phyloP scores from a whole-genome alignment of 2,329 filamentous ascomycete species.

The Leptographium lundbergii region DNA sequence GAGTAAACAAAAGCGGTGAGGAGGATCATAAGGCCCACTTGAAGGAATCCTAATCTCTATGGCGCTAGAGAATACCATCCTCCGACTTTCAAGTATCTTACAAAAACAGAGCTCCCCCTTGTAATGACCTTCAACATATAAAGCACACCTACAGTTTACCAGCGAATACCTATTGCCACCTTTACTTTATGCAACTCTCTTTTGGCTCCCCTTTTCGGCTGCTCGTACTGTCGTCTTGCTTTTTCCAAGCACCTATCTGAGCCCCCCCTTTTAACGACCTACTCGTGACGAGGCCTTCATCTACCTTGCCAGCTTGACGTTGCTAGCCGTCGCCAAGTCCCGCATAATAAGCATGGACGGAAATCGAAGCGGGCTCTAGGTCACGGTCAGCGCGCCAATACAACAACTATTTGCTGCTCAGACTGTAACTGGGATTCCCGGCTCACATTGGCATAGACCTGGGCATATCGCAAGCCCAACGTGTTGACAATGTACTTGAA shows the following conservation, averaged over 20 bases:
- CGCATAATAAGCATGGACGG: slow-evolving; percentile 49
- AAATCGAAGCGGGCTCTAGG: slow-evolving; percentile 41
- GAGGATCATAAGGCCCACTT: too few species aligned
- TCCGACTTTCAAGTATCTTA: too few species aligned
- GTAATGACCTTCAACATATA: too few species aligned
- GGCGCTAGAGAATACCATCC: too few species aligned
- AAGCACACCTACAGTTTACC: too few species aligned
- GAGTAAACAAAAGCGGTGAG: too few species aligned
- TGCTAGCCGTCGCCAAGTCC: slow-evolving; percentile 18
- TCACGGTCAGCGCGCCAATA: neutral
- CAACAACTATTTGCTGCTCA: neutral
- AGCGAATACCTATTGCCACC: too few species aligned
- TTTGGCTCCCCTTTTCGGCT: slow-evolving; percentile 26
- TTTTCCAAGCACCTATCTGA: slow-evolving; percentile 15
- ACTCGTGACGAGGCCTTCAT: too few species aligned
- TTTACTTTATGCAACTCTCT: too few species aligned
- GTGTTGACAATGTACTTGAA: slow-evolving; percentile 40
- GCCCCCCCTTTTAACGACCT: too few species aligned
- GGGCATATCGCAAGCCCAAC: slow-evolving; percentile 44
- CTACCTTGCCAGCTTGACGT: neutral
- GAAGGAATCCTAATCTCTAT: too few species aligned
- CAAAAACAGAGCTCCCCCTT: too few species aligned
- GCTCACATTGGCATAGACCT: slow-evolving; percentile 41
- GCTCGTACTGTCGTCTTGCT: slow-evolving; percentile 31
- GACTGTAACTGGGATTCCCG: neutral